A percentile compares a stretch with the other conserved stretches of the same genome.
phyloP scores from a whole-genome alignment of 2,329 filamentous ascomycete species.

The Cryphonectria carpinicola region DNA sequence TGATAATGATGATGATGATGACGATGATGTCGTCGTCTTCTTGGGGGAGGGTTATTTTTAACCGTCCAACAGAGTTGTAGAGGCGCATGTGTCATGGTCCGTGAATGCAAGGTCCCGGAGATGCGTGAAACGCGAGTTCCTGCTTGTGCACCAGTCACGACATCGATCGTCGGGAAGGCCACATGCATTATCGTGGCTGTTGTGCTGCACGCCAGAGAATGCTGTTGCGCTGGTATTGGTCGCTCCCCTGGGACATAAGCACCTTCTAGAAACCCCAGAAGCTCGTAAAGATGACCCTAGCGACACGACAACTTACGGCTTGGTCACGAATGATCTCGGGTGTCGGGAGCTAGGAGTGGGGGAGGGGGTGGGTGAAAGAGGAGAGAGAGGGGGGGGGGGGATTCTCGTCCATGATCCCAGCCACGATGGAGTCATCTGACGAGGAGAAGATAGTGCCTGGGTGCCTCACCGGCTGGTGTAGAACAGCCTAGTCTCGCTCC shows the following conservation, averaged over 20 bases:
- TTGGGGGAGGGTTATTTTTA: neutral
- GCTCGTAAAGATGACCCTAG: slow-evolving; percentile 2
- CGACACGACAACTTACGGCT: neutral
- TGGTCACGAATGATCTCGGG: neutral
- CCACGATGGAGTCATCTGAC: neutral
- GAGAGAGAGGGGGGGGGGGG: neutral
- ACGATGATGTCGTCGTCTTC: neutral
- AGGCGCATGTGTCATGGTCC: slow-evolving; percentile 19
- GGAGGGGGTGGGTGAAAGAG: neutral
- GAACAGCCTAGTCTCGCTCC: neutral
- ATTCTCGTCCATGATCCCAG: neutral
- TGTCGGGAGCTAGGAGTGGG: neutral
- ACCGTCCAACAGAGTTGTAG: neutral
- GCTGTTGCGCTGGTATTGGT: slow-evolving; percentile 20
- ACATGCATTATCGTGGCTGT: slow-evolving; percentile 27
- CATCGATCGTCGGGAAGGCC: slow-evolving; percentile 18
- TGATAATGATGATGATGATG: neutral
- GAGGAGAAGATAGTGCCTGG: neutral
- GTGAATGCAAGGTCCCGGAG: slow-evolving; percentile 28
- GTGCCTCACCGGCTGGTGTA: neutral
- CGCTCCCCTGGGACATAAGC: neutral
- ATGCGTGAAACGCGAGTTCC: slow-evolving; percentile 16
- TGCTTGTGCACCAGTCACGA: slow-evolving; percentile 15
- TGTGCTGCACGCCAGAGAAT: slow-evolving; percentile 23
- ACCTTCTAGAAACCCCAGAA: slow-evolving; percentile 14